Percentiles rank a stretch among this genome's conserved stretches.
These are phyloP conservation scores for Pseudogymnoascus sp. DNA, from an alignment of 2,329 filamentous ascomycete species.

Conservation along the genomic window DNA sequence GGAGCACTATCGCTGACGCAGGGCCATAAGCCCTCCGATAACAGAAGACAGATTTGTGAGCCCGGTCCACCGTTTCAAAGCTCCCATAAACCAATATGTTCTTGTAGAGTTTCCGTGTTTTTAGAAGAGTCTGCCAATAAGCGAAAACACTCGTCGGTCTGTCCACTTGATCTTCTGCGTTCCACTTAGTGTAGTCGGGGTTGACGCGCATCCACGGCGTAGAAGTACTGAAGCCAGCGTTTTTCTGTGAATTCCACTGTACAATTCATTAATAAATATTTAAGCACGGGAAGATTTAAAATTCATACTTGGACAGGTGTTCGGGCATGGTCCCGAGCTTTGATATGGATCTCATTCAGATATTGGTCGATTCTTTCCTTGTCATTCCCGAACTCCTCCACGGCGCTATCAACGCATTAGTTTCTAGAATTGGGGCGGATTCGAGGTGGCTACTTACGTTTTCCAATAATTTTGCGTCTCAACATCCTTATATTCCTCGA, in stretches of 20 bases:
- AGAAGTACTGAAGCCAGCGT: conserved; percentile 57
- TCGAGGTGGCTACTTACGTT: conserved; percentile 15
- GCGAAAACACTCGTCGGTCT: conserved; percentile 46
- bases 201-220: conserved; percentile 66
- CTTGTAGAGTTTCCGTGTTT: conserved; percentile 50
- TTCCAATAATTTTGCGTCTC: conserved; percentile 47
- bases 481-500: conserved; percentile 63
- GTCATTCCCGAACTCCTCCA: conserved; percentile 30
- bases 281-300: conserved; percentile 10
- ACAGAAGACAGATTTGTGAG: conserved; percentile 47
- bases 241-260: conserved; percentile 54
- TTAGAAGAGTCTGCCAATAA: conserved; percentile 54
- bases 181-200: conserved; percentile 53
- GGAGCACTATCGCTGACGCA: conserved; percentile 25
- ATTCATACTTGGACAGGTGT: conserved; percentile 46
- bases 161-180: conserved; percentile 47
- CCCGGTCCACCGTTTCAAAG: conserved; percentile 46
- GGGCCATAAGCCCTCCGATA: conserved; percentile 38
- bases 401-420: conserved; percentile 22
- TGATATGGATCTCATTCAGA: conserved; percentile 45
- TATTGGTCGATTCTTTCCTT: conserved; percentile 33
- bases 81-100: conserved; percentile 62
- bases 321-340: conserved; percentile 61
- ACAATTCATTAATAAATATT: background rate
- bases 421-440: conserved; percentile 21